A percentile compares a stretch with the other conserved stretches of the same genome.
Evolutionary conservation across 768 basidiomycete species (phyloP).

Genomic region (Termitomyces sp.): DNA sequence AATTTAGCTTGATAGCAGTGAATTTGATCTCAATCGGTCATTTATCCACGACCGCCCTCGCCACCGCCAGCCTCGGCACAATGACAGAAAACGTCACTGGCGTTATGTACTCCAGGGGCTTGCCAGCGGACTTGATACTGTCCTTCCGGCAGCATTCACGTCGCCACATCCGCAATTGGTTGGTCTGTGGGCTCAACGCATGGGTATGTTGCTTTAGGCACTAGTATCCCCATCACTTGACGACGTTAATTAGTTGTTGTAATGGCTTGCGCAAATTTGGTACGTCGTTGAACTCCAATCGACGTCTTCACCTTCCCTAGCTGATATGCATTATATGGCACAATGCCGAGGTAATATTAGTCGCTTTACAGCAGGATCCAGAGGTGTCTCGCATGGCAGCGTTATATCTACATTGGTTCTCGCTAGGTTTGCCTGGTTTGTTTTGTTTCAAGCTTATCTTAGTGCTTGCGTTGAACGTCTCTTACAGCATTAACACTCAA

Average conservation of each 20-base stretch:
- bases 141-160: constrained; percentile 75
- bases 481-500: not conserved
- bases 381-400: constrained; percentile 4
- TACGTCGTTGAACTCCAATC: not conserved
- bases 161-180: constrained; percentile 29
- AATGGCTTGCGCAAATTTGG: not conserved
- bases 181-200: constrained; percentile 69
- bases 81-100: constrained; percentile 39
- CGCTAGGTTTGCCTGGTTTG: not conserved
- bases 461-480: not conserved
- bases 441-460: not conserved
- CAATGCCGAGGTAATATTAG: constrained; percentile 1
- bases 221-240: not conserved
- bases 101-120: constrained; percentile 48
- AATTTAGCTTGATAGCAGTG: constrained; percentile 62
- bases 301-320: not conserved
- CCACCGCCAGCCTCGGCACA: constrained; percentile 49
- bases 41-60: constrained; percentile 65
- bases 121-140: constrained; percentile 61
- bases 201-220: constrained; percentile 25
- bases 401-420: constrained; percentile 3
- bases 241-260: not conserved
- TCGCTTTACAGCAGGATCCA: constrained; percentile 4
- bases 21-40: constrained; percentile 73
- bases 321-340: not conserved